Conservation (phyloP, 2,329 filamentous ascomycete genomes). For the Graphiopsis chlorocephala region DNA sequence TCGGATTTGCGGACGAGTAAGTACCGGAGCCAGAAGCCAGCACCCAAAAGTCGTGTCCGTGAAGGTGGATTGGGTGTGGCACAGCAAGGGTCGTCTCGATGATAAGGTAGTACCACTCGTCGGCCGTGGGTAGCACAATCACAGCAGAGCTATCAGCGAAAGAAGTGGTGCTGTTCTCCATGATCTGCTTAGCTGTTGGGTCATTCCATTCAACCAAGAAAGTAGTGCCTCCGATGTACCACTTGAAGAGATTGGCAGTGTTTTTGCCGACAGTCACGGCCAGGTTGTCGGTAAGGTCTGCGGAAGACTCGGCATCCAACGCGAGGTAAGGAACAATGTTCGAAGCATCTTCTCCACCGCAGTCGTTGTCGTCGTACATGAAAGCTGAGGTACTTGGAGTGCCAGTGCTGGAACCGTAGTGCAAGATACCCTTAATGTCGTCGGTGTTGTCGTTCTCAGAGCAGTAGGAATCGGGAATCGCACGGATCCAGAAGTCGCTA, state of each 20-base stretch:
- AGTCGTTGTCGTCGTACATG: conserved; percentile 34
- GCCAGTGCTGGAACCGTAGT: conserved; percentile 35
- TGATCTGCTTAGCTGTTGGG: conserved; percentile 39
- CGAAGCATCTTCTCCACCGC: conserved; percentile 37
- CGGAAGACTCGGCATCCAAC: conserved; percentile 26
- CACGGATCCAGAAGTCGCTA: conserved; percentile 35
- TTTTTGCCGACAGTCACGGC: conserved; percentile 33
- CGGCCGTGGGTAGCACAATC: conserved; percentile 32
- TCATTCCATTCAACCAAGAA: conserved; percentile 40
- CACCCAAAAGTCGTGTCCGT: conserved; percentile 42
- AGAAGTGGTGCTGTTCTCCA: conserved; percentile 30
- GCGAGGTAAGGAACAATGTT: conserved; percentile 35
- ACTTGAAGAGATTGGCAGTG: conserved; percentile 35
- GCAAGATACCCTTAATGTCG: conserved; percentile 35
- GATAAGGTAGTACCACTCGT: conserved; percentile 39
- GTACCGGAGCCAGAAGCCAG: conserved; percentile 37
- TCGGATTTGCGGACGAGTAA: conserved; percentile 33
- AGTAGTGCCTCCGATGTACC: conserved; percentile 41
- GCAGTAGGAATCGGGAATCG: conserved; percentile 42
- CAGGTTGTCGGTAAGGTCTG: conserved; percentile 26
- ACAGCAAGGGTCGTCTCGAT: conserved; percentile 38
- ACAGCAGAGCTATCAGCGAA: conserved; percentile 36
- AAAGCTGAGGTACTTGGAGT: conserved; percentile 36
- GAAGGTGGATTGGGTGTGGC: conserved; percentile 28
- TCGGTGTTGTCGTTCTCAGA: conserved; percentile 34